A percentile compares a stretch with the other conserved stretches of the same genome.
phyloP scores from a whole-genome alignment of 2,329 filamentous ascomycete species.

The Aspergillus fijiensis region DNA sequence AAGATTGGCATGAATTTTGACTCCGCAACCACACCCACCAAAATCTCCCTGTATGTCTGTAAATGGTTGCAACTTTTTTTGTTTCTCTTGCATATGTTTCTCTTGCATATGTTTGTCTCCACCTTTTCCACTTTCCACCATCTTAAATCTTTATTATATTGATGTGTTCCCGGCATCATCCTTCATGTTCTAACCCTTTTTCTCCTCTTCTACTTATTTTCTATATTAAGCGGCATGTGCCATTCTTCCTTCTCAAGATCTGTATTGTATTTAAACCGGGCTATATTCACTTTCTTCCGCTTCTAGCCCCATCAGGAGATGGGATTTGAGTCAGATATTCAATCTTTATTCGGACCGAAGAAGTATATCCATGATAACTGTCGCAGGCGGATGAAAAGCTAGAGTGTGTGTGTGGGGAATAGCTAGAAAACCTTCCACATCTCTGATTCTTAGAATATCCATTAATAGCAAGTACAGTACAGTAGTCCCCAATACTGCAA shows the following conservation, averaged over 20 bases:
- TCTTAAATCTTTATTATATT: conserved; percentile 14
- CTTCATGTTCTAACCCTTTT: conserved; percentile 7
- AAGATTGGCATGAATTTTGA: conserved; percentile 17
- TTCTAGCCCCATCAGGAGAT: conserved; percentile 14
- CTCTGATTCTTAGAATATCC: too few relatives aligned
- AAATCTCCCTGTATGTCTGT: conserved; percentile 4
- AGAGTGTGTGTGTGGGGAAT: too few relatives aligned
- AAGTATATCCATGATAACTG: too few relatives aligned
- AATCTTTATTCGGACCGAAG: too few relatives aligned
- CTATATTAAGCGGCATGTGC: neutral
- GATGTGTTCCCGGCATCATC: neutral
- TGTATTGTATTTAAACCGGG: conserved; percentile 36
- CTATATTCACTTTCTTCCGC: conserved; percentile 9
- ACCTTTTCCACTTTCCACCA: conserved; percentile 14
- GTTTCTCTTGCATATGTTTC: conserved; percentile 15
- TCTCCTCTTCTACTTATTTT: neutral
- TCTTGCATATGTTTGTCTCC: conserved; percentile 14
- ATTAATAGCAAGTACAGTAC: too few relatives aligned
- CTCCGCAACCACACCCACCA: neutral
- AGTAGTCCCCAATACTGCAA: too few relatives aligned
- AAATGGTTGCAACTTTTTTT: conserved; percentile 3
- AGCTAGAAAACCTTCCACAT: too few relatives aligned
- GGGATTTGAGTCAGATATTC: too few relatives aligned
- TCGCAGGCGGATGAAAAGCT: too few relatives aligned
- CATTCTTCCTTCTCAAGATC: conserved; percentile 18